Base-by-base conservation (phyloP, 345 rosid genomes). In the Ailanthus altissimus region DNA sequence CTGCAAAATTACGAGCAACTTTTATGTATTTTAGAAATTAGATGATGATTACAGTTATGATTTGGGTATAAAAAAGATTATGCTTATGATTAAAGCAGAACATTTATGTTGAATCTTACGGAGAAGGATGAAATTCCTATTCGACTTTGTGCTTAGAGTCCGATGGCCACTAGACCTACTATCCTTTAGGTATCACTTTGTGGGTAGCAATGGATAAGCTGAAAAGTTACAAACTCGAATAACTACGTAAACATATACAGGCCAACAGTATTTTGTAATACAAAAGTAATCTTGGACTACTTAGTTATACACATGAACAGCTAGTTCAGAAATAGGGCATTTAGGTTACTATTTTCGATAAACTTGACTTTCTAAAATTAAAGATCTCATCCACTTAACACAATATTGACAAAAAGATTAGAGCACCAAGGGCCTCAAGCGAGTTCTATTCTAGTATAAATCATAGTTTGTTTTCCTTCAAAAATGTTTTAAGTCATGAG, bases 11-110 rank as follows among this genome's bases (percentile, higher is more conserved):
- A 26, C 7, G 40, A 16, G 59, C 43, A 28, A 20, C 21, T 25
- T 72, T 50, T 6, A 45, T 56, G 6, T 57, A 16, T 42, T 72
- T 58, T 20, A 72, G 66, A 45, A 72, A 58, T 57, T 42, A 54
- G 32, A 54, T 25, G 38, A 45, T 46, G 38, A 15, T 46, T 67
- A 25, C 16, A 3, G 45, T 69, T 6, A n/a, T 68, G 38, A 68
- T 28, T 32, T 32, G 38, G 38, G 38, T 32, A 32, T 32, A 32
- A 3, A 32, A 32, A 32, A 32, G 38, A 32, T 32, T 32, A 32
- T 32, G 38, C 38, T 32, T 32, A 32, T 3, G 38, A 32, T 32
- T 32, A 25, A 68, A 14, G n/a, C 15, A 21, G 40, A 23, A 26
- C 38, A 26, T 68, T 47, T 5, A 8, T 4, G 15, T 32, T 8